phyloP scores from a whole-genome alignment of 345 rosid species.

The Citrus inodora region DNA sequence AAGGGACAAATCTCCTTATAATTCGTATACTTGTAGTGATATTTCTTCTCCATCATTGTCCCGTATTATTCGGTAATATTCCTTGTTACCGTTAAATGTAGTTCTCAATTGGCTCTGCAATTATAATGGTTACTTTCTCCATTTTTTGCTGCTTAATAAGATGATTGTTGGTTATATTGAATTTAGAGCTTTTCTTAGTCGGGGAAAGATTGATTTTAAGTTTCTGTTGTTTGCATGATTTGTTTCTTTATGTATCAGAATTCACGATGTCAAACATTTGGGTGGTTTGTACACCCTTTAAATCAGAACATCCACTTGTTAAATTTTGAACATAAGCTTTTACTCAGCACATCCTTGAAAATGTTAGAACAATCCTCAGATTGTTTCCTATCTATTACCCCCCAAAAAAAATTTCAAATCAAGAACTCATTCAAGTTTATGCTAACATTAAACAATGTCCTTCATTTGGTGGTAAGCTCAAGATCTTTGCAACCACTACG shows the following conservation, averaged over 20 bases:
- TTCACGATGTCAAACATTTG: neutral
- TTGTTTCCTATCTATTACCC: neutral
- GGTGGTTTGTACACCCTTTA: neutral
- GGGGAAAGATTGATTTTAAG: neutral
- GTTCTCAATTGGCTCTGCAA: neutral
- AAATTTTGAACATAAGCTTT: neutral
- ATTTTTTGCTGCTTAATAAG: neutral
- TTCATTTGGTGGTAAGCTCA: no score
- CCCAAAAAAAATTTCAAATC: no score
- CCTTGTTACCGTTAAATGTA: neutral
- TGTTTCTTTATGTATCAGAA: neutral
- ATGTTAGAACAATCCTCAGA: neutral
- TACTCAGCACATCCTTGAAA: neutral
- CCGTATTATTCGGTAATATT: slow-evolving; percentile 72
- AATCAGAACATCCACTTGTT: neutral
- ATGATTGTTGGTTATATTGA: neutral
- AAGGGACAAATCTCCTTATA: slow-evolving; percentile 79
- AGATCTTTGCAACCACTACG: no score
- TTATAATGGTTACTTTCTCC: neutral
- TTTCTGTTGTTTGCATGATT: neutral
- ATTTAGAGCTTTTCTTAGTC: neutral
- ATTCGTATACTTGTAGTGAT: slow-evolving; percentile 58
- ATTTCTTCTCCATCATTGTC: slow-evolving; percentile 68
- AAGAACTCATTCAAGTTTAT: neutral
- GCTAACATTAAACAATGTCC: no score